A percentile compares a stretch with the other conserved stretches of the same genome.
Conservation (phyloP, 1,139 yeast species). For the Hyphopichia burtonii region DNA sequence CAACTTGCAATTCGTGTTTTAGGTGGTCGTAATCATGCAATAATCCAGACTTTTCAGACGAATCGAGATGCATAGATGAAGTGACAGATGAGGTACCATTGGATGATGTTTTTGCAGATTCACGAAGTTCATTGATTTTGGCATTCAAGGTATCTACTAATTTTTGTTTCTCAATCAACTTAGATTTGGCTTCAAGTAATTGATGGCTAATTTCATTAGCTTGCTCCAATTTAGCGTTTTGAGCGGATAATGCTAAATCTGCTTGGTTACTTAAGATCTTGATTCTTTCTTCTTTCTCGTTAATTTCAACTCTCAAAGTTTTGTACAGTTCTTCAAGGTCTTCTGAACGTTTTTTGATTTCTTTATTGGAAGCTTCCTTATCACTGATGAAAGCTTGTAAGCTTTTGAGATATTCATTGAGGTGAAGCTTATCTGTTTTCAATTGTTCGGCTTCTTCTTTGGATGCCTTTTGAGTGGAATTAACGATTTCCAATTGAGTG, state of each 20-base stretch:
- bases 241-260: conserved; percentile 59
- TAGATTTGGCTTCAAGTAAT: conserved; percentile 42
- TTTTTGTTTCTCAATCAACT: conserved; percentile 31
- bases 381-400: conserved; percentile 64
- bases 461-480: conserved; percentile 51
- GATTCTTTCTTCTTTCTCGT: conserved; percentile 50
- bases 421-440: conserved; percentile 56
- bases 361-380: conserved; percentile 53
- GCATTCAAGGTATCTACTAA: conserved; percentile 24
- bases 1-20: conserved; percentile 34
- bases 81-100: not conserved
- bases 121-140: conserved; percentile 20
- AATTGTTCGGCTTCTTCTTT: conserved; percentile 54
- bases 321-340: conserved; percentile 55
- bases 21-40: conserved; percentile 32
- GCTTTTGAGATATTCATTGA: conserved; percentile 60
- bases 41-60: conserved; percentile 6
- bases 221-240: conserved; percentile 65
- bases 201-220: conserved; percentile 49
- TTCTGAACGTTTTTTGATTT: conserved; percentile 50
- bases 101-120: conserved; percentile 1
- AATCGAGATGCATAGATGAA: not conserved
- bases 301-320: conserved; percentile 47
- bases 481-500: conserved; percentile 56
- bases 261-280: conserved; percentile 48